Base-by-base conservation (phyloP, 2,329 filamentous ascomycete genomes). In the Ceratocystis harringtonii region DNA sequence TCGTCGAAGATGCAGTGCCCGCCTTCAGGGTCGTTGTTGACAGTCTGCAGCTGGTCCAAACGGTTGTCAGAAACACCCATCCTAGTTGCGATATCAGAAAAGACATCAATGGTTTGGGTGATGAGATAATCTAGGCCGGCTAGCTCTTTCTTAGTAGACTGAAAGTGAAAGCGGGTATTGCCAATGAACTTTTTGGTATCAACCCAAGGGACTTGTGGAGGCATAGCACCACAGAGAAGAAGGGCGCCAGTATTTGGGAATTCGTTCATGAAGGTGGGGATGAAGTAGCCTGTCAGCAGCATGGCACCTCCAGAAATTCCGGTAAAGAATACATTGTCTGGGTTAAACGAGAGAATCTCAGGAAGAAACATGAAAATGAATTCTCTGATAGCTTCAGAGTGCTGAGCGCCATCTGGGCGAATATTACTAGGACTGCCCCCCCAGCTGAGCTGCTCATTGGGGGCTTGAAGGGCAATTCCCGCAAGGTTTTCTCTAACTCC, bases 1-100 rank as follows among this genome's bases (percentile, higher is more conserved):
- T 74, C 79, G 70, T 84, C 82, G 67, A 84, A 84, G 63, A 76
- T 81, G 73, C 82, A 84, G 71, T 84, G 82, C 0, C 81, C 81
- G 45, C 81, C 81, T 25, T 75, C 72, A 1, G 81, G 81, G 2
- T 78, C 77, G 68, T 81, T 83, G 69, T 84, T 79, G 1, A 81
- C 80, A 0, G 82, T 84, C 74, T 83, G 81, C 65, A 82, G 70
- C 2, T 75, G 72, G 36, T 79, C 80, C 69, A 83, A 75, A 69
- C 81, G 74, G 36, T 70, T 71, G 0, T 75, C 70, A 50, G 69
- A 72, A 43, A 84, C 65, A 0, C 81, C 81, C 0, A 76, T 76
- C 12, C 70, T 68, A 0, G 73, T 69, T 22, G 48, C 48, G 3
- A 10, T 19, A 3, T 79, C 69, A 68, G 79, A 71, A 72, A 83